Base-by-base conservation (phyloP, 78 protist species). In the Bigelowiella natans region DNA sequence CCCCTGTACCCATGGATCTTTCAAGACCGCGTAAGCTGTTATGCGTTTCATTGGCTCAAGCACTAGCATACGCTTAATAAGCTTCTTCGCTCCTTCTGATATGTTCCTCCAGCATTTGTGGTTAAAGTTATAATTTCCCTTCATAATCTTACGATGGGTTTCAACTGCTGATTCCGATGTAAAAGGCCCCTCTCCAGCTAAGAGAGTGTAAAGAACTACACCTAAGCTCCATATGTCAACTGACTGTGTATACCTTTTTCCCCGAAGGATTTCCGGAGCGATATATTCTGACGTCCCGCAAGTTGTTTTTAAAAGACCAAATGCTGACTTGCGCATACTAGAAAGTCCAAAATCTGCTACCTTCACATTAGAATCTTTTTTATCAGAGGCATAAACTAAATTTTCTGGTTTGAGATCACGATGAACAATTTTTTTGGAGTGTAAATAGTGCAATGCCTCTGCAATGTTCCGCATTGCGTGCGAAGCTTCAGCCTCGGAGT, bases 151-250 rank as follows among this genome's bases (percentile, higher is more conserved):
- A n/a, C n/a, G n/a, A n/a, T n/a, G n/a, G n/a, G n/a, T n/a, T n/a
- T n/a, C n/a, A n/a, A n/a, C n/a, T n/a, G n/a, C n/a, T n/a, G n/a
- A n/a, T n/a, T n/a, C n/a, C n/a, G n/a, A n/a, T n/a, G 36, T 1
- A 2, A 85, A 85, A 36, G 88, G 85, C 38, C 40, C 31, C 37
- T 7, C 2, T 63, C 38, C 85, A 39, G 63, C 39, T 51, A 91
- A 31, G 51, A 83, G 2, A 36, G 82, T 2, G 82, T 37, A 91
- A 2, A 38, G 3, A 36, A 89, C 86, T 26, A 91, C 91, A 28
- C 93, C 93, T n/a, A 91, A n/a, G 2, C 89, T 38, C 93, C 93
- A 91, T 29, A 91, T 38, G 90, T 91, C 93, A n/a, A 64, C 91
- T 18, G 91, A 51, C 0, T 0, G 1, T 38, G 31, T n/a, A 88